Evolutionary conservation across 169 alveolate genomes (phyloP).

Genomic region (Plasmodium sp.): DNA sequence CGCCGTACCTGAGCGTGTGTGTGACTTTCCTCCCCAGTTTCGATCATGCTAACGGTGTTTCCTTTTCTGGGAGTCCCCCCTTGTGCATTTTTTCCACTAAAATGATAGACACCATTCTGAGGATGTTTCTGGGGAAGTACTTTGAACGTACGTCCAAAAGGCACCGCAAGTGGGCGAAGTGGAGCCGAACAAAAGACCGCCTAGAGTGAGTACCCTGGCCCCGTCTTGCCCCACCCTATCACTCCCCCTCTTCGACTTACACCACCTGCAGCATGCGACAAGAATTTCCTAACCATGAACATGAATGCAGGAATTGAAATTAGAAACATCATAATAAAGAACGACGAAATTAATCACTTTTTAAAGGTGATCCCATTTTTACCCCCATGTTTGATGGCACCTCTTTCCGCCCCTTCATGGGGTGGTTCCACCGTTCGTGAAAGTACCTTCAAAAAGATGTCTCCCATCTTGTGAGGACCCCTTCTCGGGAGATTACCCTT

Average conservation of each 20-base stretch:
- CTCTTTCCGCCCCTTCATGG: not conserved
- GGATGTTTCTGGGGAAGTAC: conserved; percentile 43
- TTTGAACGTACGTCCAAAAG: conserved; percentile 34
- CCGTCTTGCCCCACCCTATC: not conserved
- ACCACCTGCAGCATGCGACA: conserved; percentile 25
- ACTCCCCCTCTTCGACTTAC: not conserved
- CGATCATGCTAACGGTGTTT: not conserved
- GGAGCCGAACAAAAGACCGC: not conserved
- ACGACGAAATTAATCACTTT: conserved; percentile 51
- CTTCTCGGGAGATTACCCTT: not conserved
- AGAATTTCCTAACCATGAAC: conserved; percentile 44
- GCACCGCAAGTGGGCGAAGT: not conserved
- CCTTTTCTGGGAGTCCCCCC: not conserved
- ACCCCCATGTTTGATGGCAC: not conserved
- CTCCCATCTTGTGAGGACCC: not conserved
- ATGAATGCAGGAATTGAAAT: conserved; percentile 63
- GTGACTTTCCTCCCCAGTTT: not conserved
- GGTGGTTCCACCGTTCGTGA: not conserved
- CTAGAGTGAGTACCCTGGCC: not conserved
- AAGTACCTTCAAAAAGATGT: not conserved
- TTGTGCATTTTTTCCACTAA: not conserved
- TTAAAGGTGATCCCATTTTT: conserved; percentile 21
- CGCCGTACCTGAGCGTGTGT: not conserved
- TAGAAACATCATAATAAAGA: conserved; percentile 49
- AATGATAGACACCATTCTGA: conserved; percentile 45